phyloP scores from a whole-genome alignment of 2,329 filamentous ascomycete genomes.

The Aspergillus unguis region DNA sequence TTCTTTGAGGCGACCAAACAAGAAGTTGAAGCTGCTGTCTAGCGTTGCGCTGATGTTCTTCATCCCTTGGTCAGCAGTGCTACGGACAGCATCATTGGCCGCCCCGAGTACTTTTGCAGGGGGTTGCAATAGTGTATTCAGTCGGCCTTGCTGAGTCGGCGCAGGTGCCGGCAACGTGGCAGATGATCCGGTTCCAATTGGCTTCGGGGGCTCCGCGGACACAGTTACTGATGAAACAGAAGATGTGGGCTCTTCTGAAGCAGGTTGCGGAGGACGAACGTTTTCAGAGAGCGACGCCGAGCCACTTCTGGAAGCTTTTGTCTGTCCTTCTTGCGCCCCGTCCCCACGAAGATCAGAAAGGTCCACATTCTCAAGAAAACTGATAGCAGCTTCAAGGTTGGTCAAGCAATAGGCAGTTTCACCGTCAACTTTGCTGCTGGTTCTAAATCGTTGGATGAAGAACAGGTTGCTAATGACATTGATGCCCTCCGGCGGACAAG shows the following conservation, averaged over 20 bases:
- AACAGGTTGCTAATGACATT: constrained; percentile 91
- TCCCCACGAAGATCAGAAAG: constrained; percentile 81
- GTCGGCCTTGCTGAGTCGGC: constrained; percentile 64
- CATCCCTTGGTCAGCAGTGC: constrained; percentile 83
- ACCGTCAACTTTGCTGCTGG: constrained; percentile 79
- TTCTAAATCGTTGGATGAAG: constrained; percentile 90
- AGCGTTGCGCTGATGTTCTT: constrained; percentile 89
- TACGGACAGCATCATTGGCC: constrained; percentile 79
- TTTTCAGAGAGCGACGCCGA: constrained; percentile 25
- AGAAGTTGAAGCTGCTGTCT: constrained; percentile 88
- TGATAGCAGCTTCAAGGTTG: constrained; percentile 90
- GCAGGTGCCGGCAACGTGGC: constrained; percentile 29
- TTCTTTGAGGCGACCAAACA: constrained; percentile 84
- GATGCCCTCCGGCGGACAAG: constrained; percentile 77
- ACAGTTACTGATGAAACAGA: constrained; percentile 29
- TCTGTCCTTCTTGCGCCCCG: constrained; percentile 66
- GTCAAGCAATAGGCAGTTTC: constrained; percentile 96
- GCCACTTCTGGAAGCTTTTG: constrained; percentile 49
- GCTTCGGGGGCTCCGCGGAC: constrained; percentile 29
- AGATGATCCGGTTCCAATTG: constrained; percentile 28
- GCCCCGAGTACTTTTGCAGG: constrained; percentile 77
- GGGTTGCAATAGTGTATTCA: constrained; percentile 83
- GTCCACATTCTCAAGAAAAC: constrained; percentile 92
- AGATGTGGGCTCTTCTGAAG: constrained; percentile 25
- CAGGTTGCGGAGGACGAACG: constrained; percentile 23